These are phyloP conservation scores for Tulasnella sp. DNA, from an alignment of 768 basidiomycete genomes.

Conservation along the genomic window DNA sequence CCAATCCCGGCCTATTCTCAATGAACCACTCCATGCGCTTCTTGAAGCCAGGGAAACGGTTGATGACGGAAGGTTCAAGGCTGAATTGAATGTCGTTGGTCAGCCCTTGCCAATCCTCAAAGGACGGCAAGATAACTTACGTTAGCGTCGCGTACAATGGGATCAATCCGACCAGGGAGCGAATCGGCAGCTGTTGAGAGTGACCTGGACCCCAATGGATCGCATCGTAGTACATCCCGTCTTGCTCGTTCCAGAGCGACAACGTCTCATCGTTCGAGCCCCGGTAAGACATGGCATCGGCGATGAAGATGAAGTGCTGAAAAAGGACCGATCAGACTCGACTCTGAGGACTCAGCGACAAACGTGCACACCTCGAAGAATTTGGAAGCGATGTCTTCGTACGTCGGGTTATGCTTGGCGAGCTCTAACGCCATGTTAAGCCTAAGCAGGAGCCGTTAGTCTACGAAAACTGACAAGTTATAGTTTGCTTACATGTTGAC, in stretches of 20 bases:
- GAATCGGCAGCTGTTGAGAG: slow-evolving; percentile 84
- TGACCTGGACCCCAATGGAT: slow-evolving; percentile 76
- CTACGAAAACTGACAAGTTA: not conserved
- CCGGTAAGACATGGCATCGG: slow-evolving; percentile 95
- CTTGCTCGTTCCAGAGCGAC: slow-evolving; percentile 90
- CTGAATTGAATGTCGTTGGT: not conserved
- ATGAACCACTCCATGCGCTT: slow-evolving; percentile 99
- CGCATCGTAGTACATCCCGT: slow-evolving; percentile 98
- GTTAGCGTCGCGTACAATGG: slow-evolving; percentile 93
- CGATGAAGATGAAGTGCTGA: slow-evolving; percentile 94
- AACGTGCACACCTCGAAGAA: slow-evolving; percentile 62
- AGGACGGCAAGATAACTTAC: not conserved
- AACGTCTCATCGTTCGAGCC: slow-evolving; percentile 57
- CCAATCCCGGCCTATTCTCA: slow-evolving; percentile 79
- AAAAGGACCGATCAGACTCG: slow-evolving; percentile 13
- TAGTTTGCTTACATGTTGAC: slow-evolving; percentile 66
- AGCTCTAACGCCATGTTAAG: slow-evolving; percentile 94
- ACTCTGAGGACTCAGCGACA: not conserved
- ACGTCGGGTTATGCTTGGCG: slow-evolving; percentile 94
- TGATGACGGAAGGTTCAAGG: slow-evolving; percentile 78
- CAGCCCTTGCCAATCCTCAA: too few species aligned
- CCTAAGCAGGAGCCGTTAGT: slow-evolving; percentile 35
- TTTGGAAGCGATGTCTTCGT: slow-evolving; percentile 98
- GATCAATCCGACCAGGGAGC: slow-evolving; percentile 94
- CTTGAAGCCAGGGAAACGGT: slow-evolving; percentile 94